phyloP scores from a whole-genome alignment of 768 basidiomycete genomes.

The Amanita rimosa region DNA sequence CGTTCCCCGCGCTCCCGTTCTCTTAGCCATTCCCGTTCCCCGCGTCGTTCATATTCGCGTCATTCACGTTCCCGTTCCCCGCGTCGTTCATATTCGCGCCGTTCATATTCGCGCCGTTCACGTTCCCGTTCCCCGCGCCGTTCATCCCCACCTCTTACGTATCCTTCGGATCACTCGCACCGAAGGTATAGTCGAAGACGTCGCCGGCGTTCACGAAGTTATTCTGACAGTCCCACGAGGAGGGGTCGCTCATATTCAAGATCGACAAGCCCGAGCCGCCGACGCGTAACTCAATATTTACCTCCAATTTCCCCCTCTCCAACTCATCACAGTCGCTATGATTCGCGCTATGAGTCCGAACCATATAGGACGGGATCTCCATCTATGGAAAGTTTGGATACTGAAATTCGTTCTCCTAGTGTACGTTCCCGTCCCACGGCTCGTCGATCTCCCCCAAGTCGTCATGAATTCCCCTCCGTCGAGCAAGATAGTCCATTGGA shows the following conservation, averaged over 20 bases:
- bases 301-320: slow-evolving; percentile 5
- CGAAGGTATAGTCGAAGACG: not conserved
- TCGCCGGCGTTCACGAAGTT: not conserved
- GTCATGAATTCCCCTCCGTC: no score
- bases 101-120: no score
- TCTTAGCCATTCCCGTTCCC: not conserved
- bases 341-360: not conserved
- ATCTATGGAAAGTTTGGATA: not conserved
- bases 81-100: not conserved
- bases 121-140: no score
- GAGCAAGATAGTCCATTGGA: not conserved
- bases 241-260: not conserved
- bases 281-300: not conserved
- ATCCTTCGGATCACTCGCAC: slow-evolving; percentile 2
- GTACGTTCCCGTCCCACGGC: not conserved
- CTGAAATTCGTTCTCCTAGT: not conserved
- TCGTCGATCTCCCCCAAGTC: not conserved
- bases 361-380: not conserved
- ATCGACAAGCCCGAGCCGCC: not conserved
- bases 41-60: not conserved
- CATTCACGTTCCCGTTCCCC: no score
- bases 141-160: slow-evolving; percentile 1
- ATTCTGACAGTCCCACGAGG: not conserved
- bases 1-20: no score
- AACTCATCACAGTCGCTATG: not conserved